Conservation (phyloP, 1,284 basidiomycete species). For the Ustilago shanxiensis region DNA sequence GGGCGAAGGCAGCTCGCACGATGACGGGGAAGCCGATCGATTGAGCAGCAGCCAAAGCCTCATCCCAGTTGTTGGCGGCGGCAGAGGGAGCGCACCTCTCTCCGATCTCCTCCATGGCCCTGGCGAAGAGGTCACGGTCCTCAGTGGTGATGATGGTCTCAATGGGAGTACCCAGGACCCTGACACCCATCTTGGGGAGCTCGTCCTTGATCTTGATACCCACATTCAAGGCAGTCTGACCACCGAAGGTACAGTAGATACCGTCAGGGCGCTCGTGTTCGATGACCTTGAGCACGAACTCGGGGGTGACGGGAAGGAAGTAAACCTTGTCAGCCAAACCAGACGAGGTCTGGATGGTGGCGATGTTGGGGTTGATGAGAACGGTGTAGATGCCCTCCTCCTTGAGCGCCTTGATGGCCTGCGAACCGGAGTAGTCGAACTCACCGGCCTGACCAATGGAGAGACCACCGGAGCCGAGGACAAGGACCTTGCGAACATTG, state of each 20-base stretch:
- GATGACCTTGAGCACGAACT: slow-evolving; percentile 98
- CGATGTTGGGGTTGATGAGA: slow-evolving; percentile 96
- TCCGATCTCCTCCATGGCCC: slow-evolving; percentile 95
- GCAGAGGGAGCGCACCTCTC: slow-evolving; percentile 93
- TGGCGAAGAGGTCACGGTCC: slow-evolving; percentile 92
- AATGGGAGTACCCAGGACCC: slow-evolving; percentile 95
- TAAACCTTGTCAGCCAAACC: slow-evolving; percentile 99
- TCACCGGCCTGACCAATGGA: slow-evolving; percentile 99
- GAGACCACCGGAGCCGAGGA: slow-evolving; percentile 96
- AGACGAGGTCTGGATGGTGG: slow-evolving; percentile 98
- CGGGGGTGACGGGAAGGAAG: slow-evolving; percentile 96
- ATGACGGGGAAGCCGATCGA: slow-evolving; percentile 97
- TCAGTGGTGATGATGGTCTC: slow-evolving; percentile 97
- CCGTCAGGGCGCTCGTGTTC: slow-evolving; percentile 98
- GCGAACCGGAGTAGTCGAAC: slow-evolving; percentile 98
- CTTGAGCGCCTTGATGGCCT: slow-evolving; percentile 98
- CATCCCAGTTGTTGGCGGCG: slow-evolving; percentile 79
- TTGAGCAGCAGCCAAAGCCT: slow-evolving; percentile 85
- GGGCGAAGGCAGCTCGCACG: slow-evolving; percentile 93
- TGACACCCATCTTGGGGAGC: slow-evolving; percentile 82
- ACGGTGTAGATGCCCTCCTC: slow-evolving; percentile 99
- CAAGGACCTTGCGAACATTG: slow-evolving; percentile 89
- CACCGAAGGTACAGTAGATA: slow-evolving; percentile 98
- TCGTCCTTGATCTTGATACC: slow-evolving; percentile 98
- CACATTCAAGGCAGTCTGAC: slow-evolving; percentile 96